Evolutionary conservation across 768 basidiomycete species (phyloP).

Genomic region (Leucosporidium yakuticum): DNA sequence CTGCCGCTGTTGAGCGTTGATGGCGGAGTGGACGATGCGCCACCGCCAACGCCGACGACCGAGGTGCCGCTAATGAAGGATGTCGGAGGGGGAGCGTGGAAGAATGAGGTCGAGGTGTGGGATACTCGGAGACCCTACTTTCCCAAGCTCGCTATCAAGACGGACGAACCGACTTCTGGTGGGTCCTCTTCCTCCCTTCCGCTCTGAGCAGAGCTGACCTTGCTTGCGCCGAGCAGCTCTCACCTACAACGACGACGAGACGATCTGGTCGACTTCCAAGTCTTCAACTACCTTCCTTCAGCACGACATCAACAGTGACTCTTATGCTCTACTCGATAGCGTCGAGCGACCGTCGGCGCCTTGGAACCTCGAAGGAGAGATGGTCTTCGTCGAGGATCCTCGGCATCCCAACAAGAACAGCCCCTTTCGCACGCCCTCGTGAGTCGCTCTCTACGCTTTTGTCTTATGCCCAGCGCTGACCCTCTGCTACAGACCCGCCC

Average conservation of each 20-base stretch:
- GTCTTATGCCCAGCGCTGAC: not conserved
- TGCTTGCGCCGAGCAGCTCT: conserved; percentile 9
- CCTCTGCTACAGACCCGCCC: not conserved
- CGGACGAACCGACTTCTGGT: conserved; percentile 23
- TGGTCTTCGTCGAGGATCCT: conserved; percentile 24
- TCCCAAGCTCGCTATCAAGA: conserved; percentile 32
- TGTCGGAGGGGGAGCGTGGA: conserved; percentile 8
- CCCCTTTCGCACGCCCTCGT: not conserved
- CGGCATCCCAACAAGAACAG: not conserved
- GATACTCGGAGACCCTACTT: conserved; percentile 30
- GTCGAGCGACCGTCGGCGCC: conserved; percentile 8
- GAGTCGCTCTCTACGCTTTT: too few relatives aligned
- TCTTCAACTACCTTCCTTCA: conserved; percentile 18
- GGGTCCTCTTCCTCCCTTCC: not conserved
- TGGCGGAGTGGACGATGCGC: conserved; percentile 3
- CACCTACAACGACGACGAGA: conserved; percentile 33
- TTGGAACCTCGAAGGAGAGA: conserved; percentile 25
- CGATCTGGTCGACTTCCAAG: conserved; percentile 27
- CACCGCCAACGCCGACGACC: conserved; percentile 5
- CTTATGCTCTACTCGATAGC: conserved; percentile 29
- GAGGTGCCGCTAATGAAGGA: not conserved
- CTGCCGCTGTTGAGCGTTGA: conserved; percentile 7
- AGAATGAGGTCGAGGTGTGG: conserved; percentile 35
- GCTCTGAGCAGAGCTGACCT: not conserved
- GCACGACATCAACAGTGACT: conserved; percentile 27